phyloP scores from a whole-genome alignment of 2,329 filamentous ascomycete genomes.

The Scedosporium aurantiacum region DNA sequence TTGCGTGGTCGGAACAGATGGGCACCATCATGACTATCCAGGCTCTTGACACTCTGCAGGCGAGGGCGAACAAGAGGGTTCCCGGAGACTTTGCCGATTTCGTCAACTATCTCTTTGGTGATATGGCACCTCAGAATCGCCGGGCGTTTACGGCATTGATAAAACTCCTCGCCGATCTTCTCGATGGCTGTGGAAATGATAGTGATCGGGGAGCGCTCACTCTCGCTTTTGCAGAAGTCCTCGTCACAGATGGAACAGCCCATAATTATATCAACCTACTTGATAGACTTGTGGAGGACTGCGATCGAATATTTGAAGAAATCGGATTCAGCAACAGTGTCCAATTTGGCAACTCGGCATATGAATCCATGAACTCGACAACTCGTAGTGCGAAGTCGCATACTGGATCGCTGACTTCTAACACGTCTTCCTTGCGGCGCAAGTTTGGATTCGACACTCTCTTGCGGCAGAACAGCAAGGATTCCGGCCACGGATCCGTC shows the following conservation, averaged over 20 bases:
- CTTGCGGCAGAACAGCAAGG: slow-evolving; percentile 69
- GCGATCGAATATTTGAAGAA: slow-evolving; percentile 77
- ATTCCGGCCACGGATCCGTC: slow-evolving; percentile 62
- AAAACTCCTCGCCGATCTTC: slow-evolving; percentile 73
- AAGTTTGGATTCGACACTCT: slow-evolving; percentile 73
- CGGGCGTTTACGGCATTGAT: slow-evolving; percentile 76
- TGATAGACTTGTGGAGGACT: slow-evolving; percentile 81
- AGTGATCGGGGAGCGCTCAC: slow-evolving; percentile 82
- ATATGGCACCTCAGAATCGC: slow-evolving; percentile 58
- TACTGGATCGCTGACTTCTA: slow-evolving; percentile 69
- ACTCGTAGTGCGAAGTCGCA: slow-evolving; percentile 46
- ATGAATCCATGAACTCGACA: slow-evolving; percentile 49
- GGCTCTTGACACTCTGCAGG: slow-evolving; percentile 64
- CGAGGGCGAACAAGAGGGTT: slow-evolving; percentile 51
- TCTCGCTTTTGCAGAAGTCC: slow-evolving; percentile 75
- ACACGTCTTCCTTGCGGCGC: slow-evolving; percentile 72
- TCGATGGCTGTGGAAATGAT: slow-evolving; percentile 85
- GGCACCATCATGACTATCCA: slow-evolving; percentile 69
- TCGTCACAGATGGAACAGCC: slow-evolving; percentile 66
- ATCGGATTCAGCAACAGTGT: slow-evolving; percentile 22
- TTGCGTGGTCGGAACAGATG: slow-evolving; percentile 82
- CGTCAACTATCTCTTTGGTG: slow-evolving; percentile 51
- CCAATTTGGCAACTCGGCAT: slow-evolving; percentile 30
- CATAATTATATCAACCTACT: slow-evolving; percentile 80
- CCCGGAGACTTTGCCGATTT: slow-evolving; percentile 64